Percentiles rank a stretch among this genome's conserved stretches.
These are phyloP conservation scores for Dicorynia guianensis DNA, from an alignment of 306 rosid genomes.

Conservation along the genomic window DNA sequence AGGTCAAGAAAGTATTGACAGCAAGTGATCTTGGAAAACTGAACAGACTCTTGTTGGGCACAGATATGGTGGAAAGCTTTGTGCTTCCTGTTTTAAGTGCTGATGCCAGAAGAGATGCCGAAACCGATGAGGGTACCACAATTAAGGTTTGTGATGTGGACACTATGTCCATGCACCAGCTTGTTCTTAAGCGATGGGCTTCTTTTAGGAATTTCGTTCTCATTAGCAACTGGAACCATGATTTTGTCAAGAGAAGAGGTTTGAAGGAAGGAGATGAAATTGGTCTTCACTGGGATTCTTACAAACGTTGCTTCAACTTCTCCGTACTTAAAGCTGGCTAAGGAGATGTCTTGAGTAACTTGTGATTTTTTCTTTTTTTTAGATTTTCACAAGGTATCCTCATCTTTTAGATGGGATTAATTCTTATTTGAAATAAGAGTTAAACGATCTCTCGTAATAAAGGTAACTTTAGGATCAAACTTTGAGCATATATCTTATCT, in stretches of 20 bases:
- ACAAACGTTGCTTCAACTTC: conserved; percentile 32
- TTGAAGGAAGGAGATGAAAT: conserved; percentile 37
- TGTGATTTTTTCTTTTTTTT: too few species aligned
- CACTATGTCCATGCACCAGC: conserved; percentile 24
- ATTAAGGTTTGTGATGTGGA: conserved; percentile 38
- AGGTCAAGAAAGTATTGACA: conserved; percentile 33
- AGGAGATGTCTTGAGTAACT: too few species aligned
- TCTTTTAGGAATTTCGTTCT: conserved; percentile 34
- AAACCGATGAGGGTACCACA: background rate
- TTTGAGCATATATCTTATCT: too few species aligned
- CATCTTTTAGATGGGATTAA: too few species aligned
- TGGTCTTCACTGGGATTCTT: conserved; percentile 44
- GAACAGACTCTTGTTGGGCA: too few species aligned
- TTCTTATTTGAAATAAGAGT: too few species aligned
- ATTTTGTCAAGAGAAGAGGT: conserved; percentile 36
- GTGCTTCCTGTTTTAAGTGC: background rate
- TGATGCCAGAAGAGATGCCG: background rate
- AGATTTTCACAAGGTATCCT: too few species aligned
- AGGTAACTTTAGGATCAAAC: too few species aligned
- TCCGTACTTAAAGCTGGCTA: conserved; percentile 12
- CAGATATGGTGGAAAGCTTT: background rate
- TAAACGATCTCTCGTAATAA: too few species aligned
- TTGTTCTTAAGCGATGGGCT: conserved; percentile 39
- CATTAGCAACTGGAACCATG: conserved; percentile 32
- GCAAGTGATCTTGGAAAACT: conserved; percentile 38